phyloP scores from a whole-genome alignment of 495 filamentous ascomycete species.

The Aspergillus panamensis region DNA sequence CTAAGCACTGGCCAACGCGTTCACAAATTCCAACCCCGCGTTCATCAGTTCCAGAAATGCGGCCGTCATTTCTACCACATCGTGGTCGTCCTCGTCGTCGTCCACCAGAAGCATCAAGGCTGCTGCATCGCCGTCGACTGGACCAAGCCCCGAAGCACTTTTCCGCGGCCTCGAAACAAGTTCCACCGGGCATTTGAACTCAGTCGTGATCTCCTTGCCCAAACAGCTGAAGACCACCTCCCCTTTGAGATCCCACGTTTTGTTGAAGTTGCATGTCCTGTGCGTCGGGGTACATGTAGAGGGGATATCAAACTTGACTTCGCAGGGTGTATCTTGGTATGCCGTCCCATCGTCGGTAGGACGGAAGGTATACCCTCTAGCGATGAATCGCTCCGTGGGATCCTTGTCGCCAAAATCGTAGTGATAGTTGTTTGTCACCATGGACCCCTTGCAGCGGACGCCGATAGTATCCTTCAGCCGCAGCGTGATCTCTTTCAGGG shows the following conservation, averaged over 20 bases:
- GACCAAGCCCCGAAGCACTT: neutral
- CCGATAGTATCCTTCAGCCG: neutral
- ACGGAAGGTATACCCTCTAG: neutral
- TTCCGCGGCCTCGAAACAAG: neutral
- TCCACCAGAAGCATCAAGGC: neutral
- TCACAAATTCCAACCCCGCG: neutral
- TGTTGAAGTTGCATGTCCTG: conserved; percentile 2
- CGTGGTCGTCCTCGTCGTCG: neutral
- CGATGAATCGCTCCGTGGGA: neutral
- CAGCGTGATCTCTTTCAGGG: neutral
- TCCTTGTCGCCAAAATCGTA: neutral
- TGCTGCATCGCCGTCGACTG: neutral
- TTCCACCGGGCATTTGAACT: neutral
- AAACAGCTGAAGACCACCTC: neutral
- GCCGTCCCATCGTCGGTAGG: neutral
- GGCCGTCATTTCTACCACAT: neutral
- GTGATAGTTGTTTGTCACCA: neutral
- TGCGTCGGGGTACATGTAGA: neutral
- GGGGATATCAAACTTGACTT: neutral
- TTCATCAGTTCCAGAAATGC: neutral
- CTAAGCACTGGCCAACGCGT: too few species aligned
- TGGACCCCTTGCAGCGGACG: neutral
- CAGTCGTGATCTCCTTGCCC: neutral
- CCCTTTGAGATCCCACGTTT: neutral
- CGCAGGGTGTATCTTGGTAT: neutral